Percentiles rank a stretch among this genome's conserved stretches.
Conservation (phyloP, 208 protist genomes). For the Leishmania arabica region DNA sequence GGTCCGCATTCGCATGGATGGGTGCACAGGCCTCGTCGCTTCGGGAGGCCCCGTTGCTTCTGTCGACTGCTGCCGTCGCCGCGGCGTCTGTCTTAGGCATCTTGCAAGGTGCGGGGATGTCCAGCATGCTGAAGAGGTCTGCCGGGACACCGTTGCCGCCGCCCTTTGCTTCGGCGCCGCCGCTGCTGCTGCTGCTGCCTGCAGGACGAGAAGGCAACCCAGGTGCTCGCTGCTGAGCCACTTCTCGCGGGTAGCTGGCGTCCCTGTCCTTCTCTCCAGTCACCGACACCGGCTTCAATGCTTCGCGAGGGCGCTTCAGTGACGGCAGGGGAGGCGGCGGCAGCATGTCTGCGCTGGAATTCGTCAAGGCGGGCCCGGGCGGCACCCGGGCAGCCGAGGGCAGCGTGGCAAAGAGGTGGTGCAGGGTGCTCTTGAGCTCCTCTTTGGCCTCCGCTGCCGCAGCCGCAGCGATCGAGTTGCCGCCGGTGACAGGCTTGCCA, state of each 20-base stretch:
- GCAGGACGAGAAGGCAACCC: background rate
- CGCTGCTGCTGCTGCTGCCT: background rate
- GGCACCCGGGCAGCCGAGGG: constrained; percentile 1
- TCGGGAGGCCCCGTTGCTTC: background rate
- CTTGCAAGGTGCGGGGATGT: constrained; percentile 27
- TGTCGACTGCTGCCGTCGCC: background rate
- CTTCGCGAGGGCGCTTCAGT: constrained; percentile 26
- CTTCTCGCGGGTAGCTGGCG: background rate
- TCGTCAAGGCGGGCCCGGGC: constrained; percentile 1
- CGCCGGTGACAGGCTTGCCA: background rate
- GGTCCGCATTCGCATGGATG: background rate
- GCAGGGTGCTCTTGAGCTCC: constrained; percentile 25
- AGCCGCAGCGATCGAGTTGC: constrained; percentile 1
- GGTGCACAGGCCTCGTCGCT: background rate
- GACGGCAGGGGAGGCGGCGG: constrained; percentile 10
- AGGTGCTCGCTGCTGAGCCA: background rate
- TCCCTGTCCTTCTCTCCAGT: background rate
- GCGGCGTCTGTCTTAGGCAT: constrained; percentile 8
- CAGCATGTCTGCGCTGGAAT: background rate
- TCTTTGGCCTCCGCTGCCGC: constrained; percentile 20
- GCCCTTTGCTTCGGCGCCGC: background rate
- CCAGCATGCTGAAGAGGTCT: constrained; percentile 12
- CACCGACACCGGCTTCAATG: background rate
- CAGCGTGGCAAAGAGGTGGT: constrained; percentile 25
- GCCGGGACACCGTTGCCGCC: constrained; percentile 1